These are phyloP conservation scores for Globisporangium splendens DNA, from an alignment of 352 stramenopile genomes.

Conservation along the genomic window DNA sequence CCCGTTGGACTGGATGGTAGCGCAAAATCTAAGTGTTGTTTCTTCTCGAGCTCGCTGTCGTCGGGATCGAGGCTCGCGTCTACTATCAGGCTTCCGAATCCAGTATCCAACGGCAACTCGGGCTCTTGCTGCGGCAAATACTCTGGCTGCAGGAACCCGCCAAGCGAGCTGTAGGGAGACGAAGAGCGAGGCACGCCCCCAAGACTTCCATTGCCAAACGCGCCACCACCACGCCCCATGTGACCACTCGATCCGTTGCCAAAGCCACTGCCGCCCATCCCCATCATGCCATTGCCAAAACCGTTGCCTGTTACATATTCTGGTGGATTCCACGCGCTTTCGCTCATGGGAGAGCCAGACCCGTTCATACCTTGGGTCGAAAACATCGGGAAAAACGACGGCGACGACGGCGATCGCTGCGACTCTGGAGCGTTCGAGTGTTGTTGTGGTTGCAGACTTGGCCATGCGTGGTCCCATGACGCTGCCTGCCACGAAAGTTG, in stretches of 20 bases:
- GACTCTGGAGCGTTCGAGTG: conserved; percentile 26
- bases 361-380: conserved; percentile 18
- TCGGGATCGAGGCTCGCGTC: conserved; percentile 9
- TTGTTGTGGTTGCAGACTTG: conserved; percentile 23
- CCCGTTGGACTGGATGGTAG: conserved; percentile 13
- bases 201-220: conserved; percentile 20
- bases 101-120: conserved; percentile 45
- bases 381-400: conserved; percentile 65
- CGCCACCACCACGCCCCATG: not conserved
- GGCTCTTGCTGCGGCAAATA: conserved; percentile 43
- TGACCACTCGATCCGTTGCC: conserved; percentile 5
- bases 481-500: conserved; percentile 49
- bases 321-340: conserved; percentile 21
- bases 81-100: conserved; percentile 34
- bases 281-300: conserved; percentile 48
- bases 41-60: conserved; percentile 19
- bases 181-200: conserved; percentile 22
- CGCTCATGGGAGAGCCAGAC: conserved; percentile 6
- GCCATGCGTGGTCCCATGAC: conserved; percentile 56
- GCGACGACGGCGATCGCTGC: conserved; percentile 31
- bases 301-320: conserved; percentile 27
- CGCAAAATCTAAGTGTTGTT: conserved; percentile 17
- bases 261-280: conserved; percentile 24
- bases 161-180: conserved; percentile 49
- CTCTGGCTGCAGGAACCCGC: conserved; percentile 56